Conservation (phyloP, 2,329 filamentous ascomycete species). For the Aspergillus proliferans region DNA sequence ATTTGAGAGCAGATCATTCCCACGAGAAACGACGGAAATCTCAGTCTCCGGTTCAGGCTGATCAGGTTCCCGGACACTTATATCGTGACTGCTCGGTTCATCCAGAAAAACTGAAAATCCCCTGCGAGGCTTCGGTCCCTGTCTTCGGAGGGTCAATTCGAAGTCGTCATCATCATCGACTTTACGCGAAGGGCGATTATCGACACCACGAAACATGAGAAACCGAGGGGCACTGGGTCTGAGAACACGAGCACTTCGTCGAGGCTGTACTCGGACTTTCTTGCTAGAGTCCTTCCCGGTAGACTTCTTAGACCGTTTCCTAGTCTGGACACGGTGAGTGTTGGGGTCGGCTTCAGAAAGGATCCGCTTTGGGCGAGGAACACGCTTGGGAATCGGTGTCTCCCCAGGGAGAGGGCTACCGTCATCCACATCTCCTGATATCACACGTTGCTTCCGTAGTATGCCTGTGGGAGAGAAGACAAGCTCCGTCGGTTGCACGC, state of each 20-base stretch:
- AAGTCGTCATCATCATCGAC: conserved; percentile 27
- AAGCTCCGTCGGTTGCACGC: conserved; percentile 42
- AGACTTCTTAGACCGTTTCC: conserved; percentile 18
- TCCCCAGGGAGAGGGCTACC: conserved; percentile 42
- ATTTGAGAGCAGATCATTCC: conserved; percentile 5
- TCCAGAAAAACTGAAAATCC: conserved; percentile 36
- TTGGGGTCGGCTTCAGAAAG: conserved; percentile 31
- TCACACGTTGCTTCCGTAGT: conserved; percentile 39
- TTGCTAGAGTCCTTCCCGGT: conserved; percentile 5
- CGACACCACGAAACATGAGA: conserved; percentile 12
- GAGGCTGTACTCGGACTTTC: conserved; percentile 7
- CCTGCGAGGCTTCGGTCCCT: conserved; percentile 22
- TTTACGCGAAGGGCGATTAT: conserved; percentile 13
- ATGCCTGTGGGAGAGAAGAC: conserved; percentile 42
- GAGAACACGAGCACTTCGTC: conserved; percentile 15
- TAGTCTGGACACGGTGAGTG: conserved; percentile 20
- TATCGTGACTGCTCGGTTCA: conserved; percentile 8
- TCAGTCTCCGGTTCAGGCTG: neutral
- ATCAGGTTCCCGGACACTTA: conserved; percentile 7
- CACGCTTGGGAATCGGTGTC: conserved; percentile 35
- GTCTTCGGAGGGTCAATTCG: conserved; percentile 24
- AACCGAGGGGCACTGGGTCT: conserved; percentile 15
- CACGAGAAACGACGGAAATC: conserved; percentile 12
- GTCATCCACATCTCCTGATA: conserved; percentile 45
- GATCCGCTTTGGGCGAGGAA: conserved; percentile 26